These are phyloP conservation scores for cucumber (Cucumis sativus) DNA, from an alignment of 306 rosid genomes.

Conservation along the genomic window Cucumber_9930_V3 NC_026659.2:28917501-28918000, in stretches of 20 bases:
- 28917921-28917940: not conserved
- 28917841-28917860: constrained; percentile 72
- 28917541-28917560: not conserved
- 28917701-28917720: not conserved
- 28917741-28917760: constrained; percentile 31
- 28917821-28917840: constrained; percentile 77
- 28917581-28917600: not conserved
- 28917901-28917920: not conserved
- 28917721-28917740: not conserved
- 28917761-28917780: constrained; percentile 49
- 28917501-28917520: constrained; percentile 35
- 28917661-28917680: not conserved
- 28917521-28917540: not conserved
- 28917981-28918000: not conserved
- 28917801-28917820: constrained; percentile 76
- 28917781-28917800: constrained; percentile 60
- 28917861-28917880: not conserved
- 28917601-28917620: not conserved
- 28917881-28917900: not conserved
- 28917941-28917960: not conserved
- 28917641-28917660: not conserved
- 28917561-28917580: not conserved
- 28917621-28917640: not conserved
- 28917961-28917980: not conserved
- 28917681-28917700: not conserved